Conservation (phyloP, 2,329 filamentous ascomycete genomes). For the Sarocladium strictum region DNA sequence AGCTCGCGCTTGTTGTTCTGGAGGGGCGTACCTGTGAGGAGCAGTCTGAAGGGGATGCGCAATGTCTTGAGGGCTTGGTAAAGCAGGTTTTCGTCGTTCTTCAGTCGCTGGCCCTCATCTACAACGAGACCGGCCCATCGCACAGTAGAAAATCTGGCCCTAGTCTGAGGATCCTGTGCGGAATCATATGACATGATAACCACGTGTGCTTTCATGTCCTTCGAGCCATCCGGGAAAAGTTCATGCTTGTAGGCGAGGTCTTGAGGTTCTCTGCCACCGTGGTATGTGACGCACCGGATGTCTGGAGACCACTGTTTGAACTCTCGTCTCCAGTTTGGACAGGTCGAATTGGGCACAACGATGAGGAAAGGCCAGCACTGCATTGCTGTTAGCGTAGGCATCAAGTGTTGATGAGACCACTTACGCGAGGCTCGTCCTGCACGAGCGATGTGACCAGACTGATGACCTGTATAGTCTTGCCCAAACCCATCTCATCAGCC, state of each 20-base stretch:
- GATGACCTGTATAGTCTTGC: slow-evolving; percentile 94
- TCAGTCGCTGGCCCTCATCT: slow-evolving; percentile 91
- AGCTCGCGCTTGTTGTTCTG: slow-evolving; percentile 95
- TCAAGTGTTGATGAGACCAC: not conserved
- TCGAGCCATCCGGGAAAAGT: slow-evolving; percentile 63
- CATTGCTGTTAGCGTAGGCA: slow-evolving; percentile 14
- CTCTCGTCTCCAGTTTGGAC: slow-evolving; percentile 95
- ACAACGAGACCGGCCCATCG: slow-evolving; percentile 86
- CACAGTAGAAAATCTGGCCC: slow-evolving; percentile 59
- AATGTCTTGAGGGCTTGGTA: slow-evolving; percentile 70
- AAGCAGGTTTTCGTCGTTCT: slow-evolving; percentile 82
- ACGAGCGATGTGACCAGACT: slow-evolving; percentile 70
- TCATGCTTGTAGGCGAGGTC: slow-evolving; percentile 77
- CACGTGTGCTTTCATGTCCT: slow-evolving; percentile 76
- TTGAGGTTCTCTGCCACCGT: slow-evolving; percentile 69
- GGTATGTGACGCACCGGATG: slow-evolving; percentile 86
- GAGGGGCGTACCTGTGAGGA: slow-evolving; percentile 86
- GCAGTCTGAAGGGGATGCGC: slow-evolving; percentile 73
- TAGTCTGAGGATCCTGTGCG: slow-evolving; percentile 66
- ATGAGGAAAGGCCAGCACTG: slow-evolving; percentile 85
- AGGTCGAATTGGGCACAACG: slow-evolving; percentile 91
- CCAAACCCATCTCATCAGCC: slow-evolving; percentile 96
- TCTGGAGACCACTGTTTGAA: slow-evolving; percentile 89
- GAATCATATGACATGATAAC: slow-evolving; percentile 95
- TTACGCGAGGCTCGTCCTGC: slow-evolving; percentile 51